These are phyloP conservation scores for Diatrype stigma DNA, from an alignment of 2,329 filamentous ascomycete genomes.

Conservation along the genomic window DNA sequence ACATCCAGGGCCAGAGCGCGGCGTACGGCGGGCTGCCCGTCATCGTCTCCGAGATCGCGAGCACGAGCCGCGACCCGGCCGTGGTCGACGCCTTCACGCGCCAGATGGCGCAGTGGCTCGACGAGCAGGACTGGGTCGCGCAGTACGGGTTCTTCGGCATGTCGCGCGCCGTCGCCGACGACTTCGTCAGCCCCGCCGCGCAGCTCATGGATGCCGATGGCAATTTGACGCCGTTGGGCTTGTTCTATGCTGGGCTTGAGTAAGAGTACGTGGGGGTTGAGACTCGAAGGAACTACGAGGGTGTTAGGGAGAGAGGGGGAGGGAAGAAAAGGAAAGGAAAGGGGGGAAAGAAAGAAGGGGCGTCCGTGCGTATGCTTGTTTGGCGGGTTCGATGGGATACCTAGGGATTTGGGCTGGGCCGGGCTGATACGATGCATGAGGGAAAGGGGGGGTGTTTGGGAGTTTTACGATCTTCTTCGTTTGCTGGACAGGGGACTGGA, in stretches of 20 bases:
- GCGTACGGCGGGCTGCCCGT: slow-evolving; percentile 25
- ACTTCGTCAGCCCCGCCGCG: slow-evolving; percentile 41
- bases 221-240: slow-evolving; percentile 30
- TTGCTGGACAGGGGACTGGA: not conserved
- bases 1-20: slow-evolving; percentile 31
- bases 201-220: slow-evolving; percentile 41
- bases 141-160: slow-evolving; percentile 43
- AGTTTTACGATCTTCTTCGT: too few relatives aligned
- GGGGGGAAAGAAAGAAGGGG: too few relatives aligned
- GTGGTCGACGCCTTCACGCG: slow-evolving; percentile 36
- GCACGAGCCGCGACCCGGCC: slow-evolving; percentile 31
- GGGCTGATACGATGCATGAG: not conserved
- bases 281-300: too few relatives aligned
- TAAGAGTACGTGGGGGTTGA: not conserved
- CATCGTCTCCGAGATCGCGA: slow-evolving; percentile 38
- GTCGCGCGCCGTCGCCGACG: slow-evolving; percentile 36
- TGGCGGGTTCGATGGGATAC: too few relatives aligned
- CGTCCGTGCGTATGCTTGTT: too few relatives aligned
- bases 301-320: too few relatives aligned
- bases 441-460: not conserved
- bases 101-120: slow-evolving; percentile 38
- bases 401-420: too few relatives aligned
- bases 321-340: too few relatives aligned
- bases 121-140: slow-evolving; percentile 34
- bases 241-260: not conserved